These are phyloP conservation scores for Botrytis pseudocinerea DNA, from an alignment of 2,329 filamentous ascomycete species.

Conservation along the genomic window DNA sequence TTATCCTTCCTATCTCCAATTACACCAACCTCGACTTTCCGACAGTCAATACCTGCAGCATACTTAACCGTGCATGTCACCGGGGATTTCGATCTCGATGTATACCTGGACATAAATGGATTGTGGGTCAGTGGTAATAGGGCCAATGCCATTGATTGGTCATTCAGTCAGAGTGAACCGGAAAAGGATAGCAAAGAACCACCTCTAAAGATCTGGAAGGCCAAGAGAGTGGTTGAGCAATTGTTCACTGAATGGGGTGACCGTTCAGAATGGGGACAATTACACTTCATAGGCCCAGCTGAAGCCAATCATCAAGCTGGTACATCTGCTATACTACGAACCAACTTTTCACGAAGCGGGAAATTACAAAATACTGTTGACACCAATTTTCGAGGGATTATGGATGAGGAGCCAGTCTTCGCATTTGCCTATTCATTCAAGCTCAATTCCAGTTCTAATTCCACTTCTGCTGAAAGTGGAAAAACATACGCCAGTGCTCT, in stretches of 20 bases:
- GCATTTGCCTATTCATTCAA: slow-evolving; percentile 70
- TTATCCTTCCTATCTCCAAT: slow-evolving; percentile 54
- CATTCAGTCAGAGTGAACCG: slow-evolving; percentile 51
- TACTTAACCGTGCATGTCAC: slow-evolving; percentile 73
- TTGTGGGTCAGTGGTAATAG: slow-evolving; percentile 81
- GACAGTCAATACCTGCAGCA: slow-evolving; percentile 60
- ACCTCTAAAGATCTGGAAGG: slow-evolving; percentile 65
- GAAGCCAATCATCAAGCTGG: slow-evolving; percentile 70
- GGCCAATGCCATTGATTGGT: slow-evolving; percentile 70
- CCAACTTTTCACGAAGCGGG: slow-evolving; percentile 68
- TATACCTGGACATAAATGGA: slow-evolving; percentile 70
- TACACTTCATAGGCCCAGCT: slow-evolving; percentile 73
- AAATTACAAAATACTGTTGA: slow-evolving; percentile 68
- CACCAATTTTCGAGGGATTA: slow-evolving; percentile 64
- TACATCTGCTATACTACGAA: slow-evolving; percentile 63
- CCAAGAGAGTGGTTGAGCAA: slow-evolving; percentile 61
- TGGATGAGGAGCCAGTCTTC: slow-evolving; percentile 79
- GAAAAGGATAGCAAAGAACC: slow-evolving; percentile 42
- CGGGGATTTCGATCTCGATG: slow-evolving; percentile 62
- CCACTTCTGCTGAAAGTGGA: slow-evolving; percentile 31
- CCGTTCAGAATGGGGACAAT: slow-evolving; percentile 78
- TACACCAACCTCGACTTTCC: slow-evolving; percentile 39
- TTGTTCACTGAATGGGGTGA: slow-evolving; percentile 74
- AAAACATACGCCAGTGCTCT: slow-evolving; percentile 54
- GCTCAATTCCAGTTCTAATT: slow-evolving; percentile 45